Percentiles rank a stretch among this genome's conserved stretches.
Evolutionary conservation across 2,329 filamentous ascomycete species (phyloP).

Genomic region (Periconia sp.): DNA sequence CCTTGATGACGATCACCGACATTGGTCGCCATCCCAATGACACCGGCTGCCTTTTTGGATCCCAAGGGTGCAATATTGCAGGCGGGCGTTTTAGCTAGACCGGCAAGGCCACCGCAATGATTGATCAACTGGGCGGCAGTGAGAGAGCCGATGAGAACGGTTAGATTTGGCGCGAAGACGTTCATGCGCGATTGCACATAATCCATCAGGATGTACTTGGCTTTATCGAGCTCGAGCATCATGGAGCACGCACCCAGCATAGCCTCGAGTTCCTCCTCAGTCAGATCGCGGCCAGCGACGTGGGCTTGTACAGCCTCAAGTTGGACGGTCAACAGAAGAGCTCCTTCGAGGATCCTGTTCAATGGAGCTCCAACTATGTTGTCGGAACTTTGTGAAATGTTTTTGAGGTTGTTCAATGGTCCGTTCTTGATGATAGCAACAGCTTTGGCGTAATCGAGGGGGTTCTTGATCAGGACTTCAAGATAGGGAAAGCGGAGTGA

Average conservation of each 20-base stretch:
- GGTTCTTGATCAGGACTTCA: conserved; percentile 85
- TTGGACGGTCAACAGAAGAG: conserved; percentile 92
- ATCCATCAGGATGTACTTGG: conserved; percentile 83
- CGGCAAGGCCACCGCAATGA: conserved; percentile 83
- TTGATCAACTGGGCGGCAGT: conserved; percentile 97
- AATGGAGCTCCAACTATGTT: conserved; percentile 77
- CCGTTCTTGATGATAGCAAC: conserved; percentile 92
- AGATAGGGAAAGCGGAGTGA: conserved; percentile 91
- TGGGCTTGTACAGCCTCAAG: conserved; percentile 91
- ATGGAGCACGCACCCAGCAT: conserved; percentile 82
- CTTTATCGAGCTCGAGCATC: conserved; percentile 81
- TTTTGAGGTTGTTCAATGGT: conserved; percentile 84
- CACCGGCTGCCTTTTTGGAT: conserved; percentile 77
- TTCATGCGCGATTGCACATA: conserved; percentile 98
- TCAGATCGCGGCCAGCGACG: conserved; percentile 64
- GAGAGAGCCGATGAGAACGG: conserved; percentile 83
- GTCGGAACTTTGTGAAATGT: conserved; percentile 72
- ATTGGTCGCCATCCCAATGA: conserved; percentile 86
- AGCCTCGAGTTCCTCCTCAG: conserved; percentile 70
- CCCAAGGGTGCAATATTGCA: conserved; percentile 92
- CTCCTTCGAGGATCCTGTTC: conserved; percentile 80
- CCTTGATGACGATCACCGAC: conserved; percentile 88
- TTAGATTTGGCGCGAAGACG: conserved; percentile 91
- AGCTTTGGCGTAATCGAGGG: conserved; percentile 92
- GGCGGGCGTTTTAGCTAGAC: conserved; percentile 86